Conservation (phyloP, 2,329 filamentous ascomycete species). For the Pestalotiopsis sp. region DNA sequence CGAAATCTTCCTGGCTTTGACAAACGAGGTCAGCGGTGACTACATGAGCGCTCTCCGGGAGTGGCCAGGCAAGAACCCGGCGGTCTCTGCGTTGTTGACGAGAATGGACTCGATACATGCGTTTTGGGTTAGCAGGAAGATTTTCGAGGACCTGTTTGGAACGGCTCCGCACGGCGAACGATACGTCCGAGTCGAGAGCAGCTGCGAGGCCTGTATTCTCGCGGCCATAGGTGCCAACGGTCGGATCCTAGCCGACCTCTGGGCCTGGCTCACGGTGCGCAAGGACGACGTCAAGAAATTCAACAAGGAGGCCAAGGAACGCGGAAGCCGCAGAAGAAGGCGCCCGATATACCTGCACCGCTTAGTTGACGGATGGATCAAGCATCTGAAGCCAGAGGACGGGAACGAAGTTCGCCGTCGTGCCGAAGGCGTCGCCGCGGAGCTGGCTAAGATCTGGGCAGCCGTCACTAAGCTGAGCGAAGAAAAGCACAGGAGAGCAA, state of each 20-base stretch:
- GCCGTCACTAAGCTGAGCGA: background rate
- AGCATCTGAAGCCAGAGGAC: background rate
- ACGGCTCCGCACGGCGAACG: conserved; percentile 29
- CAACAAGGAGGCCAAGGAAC: background rate
- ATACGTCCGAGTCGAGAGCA: conserved; percentile 32
- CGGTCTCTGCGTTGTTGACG: conserved; percentile 31
- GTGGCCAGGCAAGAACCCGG: conserved; percentile 23
- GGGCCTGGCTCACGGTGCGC: conserved; percentile 39
- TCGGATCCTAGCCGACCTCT: conserved; percentile 46
- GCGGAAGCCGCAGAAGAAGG: background rate
- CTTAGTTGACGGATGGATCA: conserved; percentile 9
- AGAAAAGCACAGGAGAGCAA: background rate
- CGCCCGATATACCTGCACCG: background rate
- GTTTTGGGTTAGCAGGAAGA: conserved; percentile 40
- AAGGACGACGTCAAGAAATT: background rate
- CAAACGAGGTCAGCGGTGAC: conserved; percentile 40
- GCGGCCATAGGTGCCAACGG: conserved; percentile 47
- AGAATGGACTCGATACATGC: conserved; percentile 35
- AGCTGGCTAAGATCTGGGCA: background rate
- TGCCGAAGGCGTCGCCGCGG: background rate
- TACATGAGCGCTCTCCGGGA: conserved; percentile 28
- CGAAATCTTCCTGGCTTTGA: conserved; percentile 44
- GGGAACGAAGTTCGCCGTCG: background rate
- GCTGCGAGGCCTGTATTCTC: conserved; percentile 58
- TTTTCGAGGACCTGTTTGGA: conserved; percentile 39